A percentile compares a stretch with the other conserved stretches of the same genome.
phyloP scores from a whole-genome alignment of 495 filamentous ascomycete genomes.

The Parathielavia appendiculata region DNA sequence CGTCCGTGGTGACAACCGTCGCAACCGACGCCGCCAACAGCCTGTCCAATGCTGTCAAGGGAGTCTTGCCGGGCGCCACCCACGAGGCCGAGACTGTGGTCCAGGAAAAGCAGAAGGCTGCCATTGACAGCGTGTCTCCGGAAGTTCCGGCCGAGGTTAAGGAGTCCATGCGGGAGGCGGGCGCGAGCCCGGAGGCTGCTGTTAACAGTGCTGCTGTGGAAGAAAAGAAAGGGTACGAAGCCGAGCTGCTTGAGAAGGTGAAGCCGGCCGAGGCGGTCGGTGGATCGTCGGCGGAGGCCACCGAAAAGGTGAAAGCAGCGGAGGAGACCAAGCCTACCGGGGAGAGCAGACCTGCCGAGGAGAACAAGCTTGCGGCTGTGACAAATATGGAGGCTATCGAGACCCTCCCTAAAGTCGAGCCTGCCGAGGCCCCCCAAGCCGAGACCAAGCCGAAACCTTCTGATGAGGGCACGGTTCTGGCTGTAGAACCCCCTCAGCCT shows the following conservation, averaged over 20 bases:
- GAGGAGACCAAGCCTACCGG: conserved; percentile 11
- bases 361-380: background rate
- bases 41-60: conserved; percentile 20
- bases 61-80: conserved; percentile 14
- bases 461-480: conserved; percentile 3
- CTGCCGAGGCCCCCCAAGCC: conserved; percentile 1
- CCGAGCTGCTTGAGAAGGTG: conserved; percentile 54
- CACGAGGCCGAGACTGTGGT: background rate
- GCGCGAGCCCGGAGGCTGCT: conserved; percentile 63
- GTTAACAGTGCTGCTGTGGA: conserved; percentile 60
- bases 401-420: background rate
- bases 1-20: background rate
- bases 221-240: conserved; percentile 73
- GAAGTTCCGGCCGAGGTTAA: conserved; percentile 69
- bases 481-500: background rate
- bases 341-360: conserved; percentile 4
- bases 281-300: conserved; percentile 63
- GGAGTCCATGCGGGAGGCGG: conserved; percentile 62
- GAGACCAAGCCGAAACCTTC: background rate
- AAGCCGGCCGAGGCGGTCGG: conserved; percentile 18
- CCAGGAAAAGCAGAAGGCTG: conserved; percentile 23
- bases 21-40: conserved; percentile 5
- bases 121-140: conserved; percentile 36
- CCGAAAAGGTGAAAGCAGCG: conserved; percentile 39
- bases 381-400: conserved; percentile 6